Base-by-base conservation (phyloP, 2,329 filamentous ascomycete genomes). In the Penicillium verrucosum region DNA sequence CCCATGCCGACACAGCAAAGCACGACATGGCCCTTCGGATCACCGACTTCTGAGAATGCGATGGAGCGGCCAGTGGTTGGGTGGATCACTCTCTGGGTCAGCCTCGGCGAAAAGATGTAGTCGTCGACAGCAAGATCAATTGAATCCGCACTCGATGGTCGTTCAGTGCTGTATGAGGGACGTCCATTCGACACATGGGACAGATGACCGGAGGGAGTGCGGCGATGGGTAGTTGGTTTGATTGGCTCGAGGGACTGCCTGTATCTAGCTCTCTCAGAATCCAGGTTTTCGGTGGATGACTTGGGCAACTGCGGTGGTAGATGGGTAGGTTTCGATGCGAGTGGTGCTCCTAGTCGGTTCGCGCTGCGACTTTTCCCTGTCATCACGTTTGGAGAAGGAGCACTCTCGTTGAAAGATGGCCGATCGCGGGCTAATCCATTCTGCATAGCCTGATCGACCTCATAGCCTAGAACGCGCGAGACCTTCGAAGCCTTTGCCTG, bases 1-100 rank as follows among this genome's bases (percentile, higher is more conserved):
- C 94, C 94, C 94, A 99, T 99, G 21, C 94, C 94, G 3, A 99
- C 92, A 68, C 94, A 99, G 71, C 94, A 95, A 65, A 99, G 92
- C 2, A 99, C 90, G 3, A 92, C 93, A 63, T 89, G 93, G 1
- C 94, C 94, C 42, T 93, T 85, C 0, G 92, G 87, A 71, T 97
- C 92, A 14, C 94, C 94, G 3, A 99, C 94, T 73, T 99, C 94
- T 0, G 93, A 97, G 69, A 97, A 99, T 0, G 92, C 95, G 63
- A 99, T 97, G 3, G 89, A 81, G 16, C 94, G 86, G 1, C 92
- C 92, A 0, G 90, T 95, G 57, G 90, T 87, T 0, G 92, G 91
- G 73, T 97, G 90, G 23, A 82, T 81, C 50, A 97, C 90, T 74
- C 89, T 96, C 68, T 96, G 92, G 4, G 90, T 95, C 52, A 99